These are phyloP conservation scores for Begonia masoniana DNA, from an alignment of 306 rosid genomes.

Conservation along the genomic window DNA sequence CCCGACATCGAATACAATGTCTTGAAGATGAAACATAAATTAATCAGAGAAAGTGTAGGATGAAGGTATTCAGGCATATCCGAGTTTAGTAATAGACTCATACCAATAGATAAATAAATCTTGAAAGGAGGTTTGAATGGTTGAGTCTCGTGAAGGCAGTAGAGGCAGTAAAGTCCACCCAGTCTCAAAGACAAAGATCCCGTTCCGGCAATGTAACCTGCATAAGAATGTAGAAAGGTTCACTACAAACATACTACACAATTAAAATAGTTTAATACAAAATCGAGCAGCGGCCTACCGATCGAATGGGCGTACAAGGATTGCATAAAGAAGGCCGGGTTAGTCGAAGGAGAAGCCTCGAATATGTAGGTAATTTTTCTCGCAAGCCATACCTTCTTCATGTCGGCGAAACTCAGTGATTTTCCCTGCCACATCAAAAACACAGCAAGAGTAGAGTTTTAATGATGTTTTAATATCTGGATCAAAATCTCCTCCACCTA, in stretches of 20 bases:
- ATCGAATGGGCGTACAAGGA: slow-evolving; percentile 63
- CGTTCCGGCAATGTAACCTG: slow-evolving; percentile 47
- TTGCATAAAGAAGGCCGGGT: slow-evolving; percentile 84
- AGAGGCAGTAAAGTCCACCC: slow-evolving; percentile 80
- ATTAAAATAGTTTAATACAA: too few relatives aligned
- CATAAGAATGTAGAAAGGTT: slow-evolving; percentile 9
- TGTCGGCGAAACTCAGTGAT: slow-evolving; percentile 42
- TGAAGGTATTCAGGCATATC: too few relatives aligned
- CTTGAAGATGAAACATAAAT: too few relatives aligned
- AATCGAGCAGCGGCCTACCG: slow-evolving; percentile 27
- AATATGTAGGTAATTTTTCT: slow-evolving; percentile 71
- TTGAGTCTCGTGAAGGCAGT: slow-evolving; percentile 77
- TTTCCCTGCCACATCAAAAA: slow-evolving; percentile 32
- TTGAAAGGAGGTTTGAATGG: slow-evolving; percentile 65
- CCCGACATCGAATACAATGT: too few relatives aligned
- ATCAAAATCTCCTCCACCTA: neutral
- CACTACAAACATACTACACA: neutral
- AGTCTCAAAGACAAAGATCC: slow-evolving; percentile 41
- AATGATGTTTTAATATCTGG: neutral
- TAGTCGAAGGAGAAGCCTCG: slow-evolving; percentile 54
- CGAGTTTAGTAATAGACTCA: neutral
- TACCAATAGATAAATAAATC: slow-evolving; percentile 74
- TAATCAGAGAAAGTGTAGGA: too few relatives aligned
- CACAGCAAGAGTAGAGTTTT: neutral
- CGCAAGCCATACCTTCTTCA: slow-evolving; percentile 74